Evolutionary conservation across 139 green algal species (phyloP), one percentile per base, ranked within the genome.

Genomic region (Axilococcus clingmanii): DNA sequence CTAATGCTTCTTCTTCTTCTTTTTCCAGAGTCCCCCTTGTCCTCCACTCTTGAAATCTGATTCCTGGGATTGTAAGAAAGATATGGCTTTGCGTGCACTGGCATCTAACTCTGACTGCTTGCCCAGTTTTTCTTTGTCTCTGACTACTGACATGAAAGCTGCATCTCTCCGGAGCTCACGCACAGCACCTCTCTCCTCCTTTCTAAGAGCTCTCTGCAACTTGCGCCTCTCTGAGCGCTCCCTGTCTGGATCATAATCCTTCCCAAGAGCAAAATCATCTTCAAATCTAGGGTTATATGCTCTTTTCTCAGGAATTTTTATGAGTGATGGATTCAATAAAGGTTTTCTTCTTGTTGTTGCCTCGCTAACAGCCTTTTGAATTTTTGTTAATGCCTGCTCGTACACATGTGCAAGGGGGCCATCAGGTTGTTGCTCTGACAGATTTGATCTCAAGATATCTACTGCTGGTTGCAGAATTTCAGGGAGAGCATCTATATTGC

Each of bases 151-250:
- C 74, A 95, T 74, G 69, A 89, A 93, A 6, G 60, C 58, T 0
- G 69, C 74, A 49, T 94, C 89, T 28, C 82, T 80, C 3, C 91
- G 81, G 57, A 99, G 80, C 80, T 98, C 91, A 16, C 91, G 78
- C 38, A 89, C 79, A 44, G 61, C 65, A 44, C 80, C 79, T 19
- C 87, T 45, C 55, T 72, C 63, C 66, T 90, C 81, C 52, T 78
- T 80, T 41, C 55, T 43, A 22, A 91, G 11, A 53, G 77, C 41
- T 7, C 74, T 67, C 75, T 89, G 78, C 45, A 90, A 70, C 30
- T 70, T 65, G 20, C 66, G 61, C 28, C 55, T 17, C 50, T 85
- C 75, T 7, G 79, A 68, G 1, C 81, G 57, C 44, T 80, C 72
- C 30, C 83, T 66, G 67, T 93, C 83, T 19, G 79, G 79, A 59